Evolutionary conservation across 768 basidiomycete genomes (phyloP).

Genomic region (Hericium rajendrae): DNA sequence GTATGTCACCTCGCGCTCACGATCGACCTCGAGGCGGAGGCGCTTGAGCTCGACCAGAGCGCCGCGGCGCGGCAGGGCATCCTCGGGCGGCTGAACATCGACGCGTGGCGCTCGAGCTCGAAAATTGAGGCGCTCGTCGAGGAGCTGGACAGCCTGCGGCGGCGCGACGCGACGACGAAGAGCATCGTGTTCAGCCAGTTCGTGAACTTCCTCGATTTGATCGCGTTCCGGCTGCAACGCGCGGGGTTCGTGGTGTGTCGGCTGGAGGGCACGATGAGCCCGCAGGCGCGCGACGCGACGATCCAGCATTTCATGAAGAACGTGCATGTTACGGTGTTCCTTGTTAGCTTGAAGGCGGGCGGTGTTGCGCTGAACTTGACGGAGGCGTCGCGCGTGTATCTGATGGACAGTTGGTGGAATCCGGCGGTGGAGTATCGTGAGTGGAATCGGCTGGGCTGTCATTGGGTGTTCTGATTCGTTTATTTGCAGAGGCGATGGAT

Average conservation of each 20-base stretch:
- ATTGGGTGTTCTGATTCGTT: not conserved
- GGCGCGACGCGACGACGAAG: slow-evolving; percentile 86
- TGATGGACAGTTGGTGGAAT: slow-evolving; percentile 99
- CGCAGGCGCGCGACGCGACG: slow-evolving; percentile 88
- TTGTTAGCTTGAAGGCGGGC: slow-evolving; percentile 93
- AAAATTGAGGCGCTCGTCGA: slow-evolving; percentile 97
- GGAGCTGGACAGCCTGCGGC: slow-evolving; percentile 77
- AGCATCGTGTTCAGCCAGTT: slow-evolving; percentile 97
- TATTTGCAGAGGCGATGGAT: slow-evolving; percentile 80
- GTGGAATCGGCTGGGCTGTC: slow-evolving; percentile 19
- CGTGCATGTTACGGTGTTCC: slow-evolving; percentile 92
- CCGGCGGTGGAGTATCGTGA: slow-evolving; percentile 86
- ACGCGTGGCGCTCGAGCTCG: slow-evolving; percentile 89
- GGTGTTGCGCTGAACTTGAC: slow-evolving; percentile 88
- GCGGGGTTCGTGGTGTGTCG: slow-evolving; percentile 93
- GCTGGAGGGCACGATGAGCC: slow-evolving; percentile 94
- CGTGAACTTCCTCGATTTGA: slow-evolving; percentile 86
- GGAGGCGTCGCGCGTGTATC: slow-evolving; percentile 86
- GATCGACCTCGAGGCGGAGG: slow-evolving; percentile 92
- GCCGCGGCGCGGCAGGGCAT: slow-evolving; percentile 72
- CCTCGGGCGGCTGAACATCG: slow-evolving; percentile 78
- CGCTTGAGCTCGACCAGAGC: slow-evolving; percentile 71
- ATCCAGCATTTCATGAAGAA: slow-evolving; percentile 95
- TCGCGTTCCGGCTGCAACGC: slow-evolving; percentile 84
- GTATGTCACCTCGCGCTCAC: slow-evolving; percentile 89